Base-by-base conservation (phyloP, 306 rosid species). In the Dryas octopetala region DNA sequence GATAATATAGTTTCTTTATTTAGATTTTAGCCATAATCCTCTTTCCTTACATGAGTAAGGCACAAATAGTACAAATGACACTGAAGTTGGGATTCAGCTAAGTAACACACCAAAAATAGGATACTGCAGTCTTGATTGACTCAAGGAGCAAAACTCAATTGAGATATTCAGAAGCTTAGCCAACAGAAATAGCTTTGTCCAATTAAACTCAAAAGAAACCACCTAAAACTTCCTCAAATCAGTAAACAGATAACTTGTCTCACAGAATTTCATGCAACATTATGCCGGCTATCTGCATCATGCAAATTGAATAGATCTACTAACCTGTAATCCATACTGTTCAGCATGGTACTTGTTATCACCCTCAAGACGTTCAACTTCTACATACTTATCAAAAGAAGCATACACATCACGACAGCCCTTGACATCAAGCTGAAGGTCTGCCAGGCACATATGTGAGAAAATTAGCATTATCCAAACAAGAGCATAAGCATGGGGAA, bases 341-440 rank as follows among this genome's bases (percentile, higher is more conserved):
- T 96, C 99, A 45, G 99, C 99, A 66, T 96, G 98, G 78, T 96
- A 96, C 77, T 89, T 96, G 79, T 96, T 92, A 83, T 92, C 99
- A 50, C 97, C 99, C 89, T 96, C 99, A 74, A 96, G 97, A 61
- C 88, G 90, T 70, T 96, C 99, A 65, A 96, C 99, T 86, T 96
- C 99, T 62, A 96, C 99, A 79, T 96, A 96, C 89, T 96, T 96
- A 72, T 96, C 97, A 85, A 96, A 96, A 68, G 99, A 96, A 79
- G 96, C 92, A 87, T 96, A 96, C 11, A 96, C 97, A 85, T 96
- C 99, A 67, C 84, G 86, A 80, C 99, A 96, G 67, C 99, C 99
- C 80, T 96, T 96, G 80, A 96, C 99, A 85, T 96, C 99, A 66
- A 96, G 99, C 86, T 96, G 99, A 80, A 96, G 99, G 77, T 96